These are phyloP conservation scores for Rhizopogon vesiculosus DNA, from an alignment of 768 basidiomycete genomes.

Conservation along the genomic window DNA sequence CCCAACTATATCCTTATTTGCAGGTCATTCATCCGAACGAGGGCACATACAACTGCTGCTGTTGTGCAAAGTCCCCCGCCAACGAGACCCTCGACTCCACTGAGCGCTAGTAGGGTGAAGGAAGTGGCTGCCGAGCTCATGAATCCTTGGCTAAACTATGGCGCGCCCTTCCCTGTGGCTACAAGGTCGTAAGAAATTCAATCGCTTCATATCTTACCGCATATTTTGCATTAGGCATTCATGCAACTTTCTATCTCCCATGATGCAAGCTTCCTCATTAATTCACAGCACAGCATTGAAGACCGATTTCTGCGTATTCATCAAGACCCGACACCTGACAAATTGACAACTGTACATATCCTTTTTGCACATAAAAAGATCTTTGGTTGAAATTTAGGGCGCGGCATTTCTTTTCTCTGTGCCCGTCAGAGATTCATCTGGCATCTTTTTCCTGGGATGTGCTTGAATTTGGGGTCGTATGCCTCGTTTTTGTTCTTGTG, in stretches of 20 bases:
- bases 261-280: background rate
- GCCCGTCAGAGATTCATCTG: too few species aligned
- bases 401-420: too few species aligned
- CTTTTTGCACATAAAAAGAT: too few species aligned
- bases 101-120: constrained; percentile 62
- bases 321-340: background rate
- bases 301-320: background rate
- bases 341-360: background rate
- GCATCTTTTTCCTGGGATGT: too few species aligned
- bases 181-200: background rate
- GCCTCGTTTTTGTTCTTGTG: too few species aligned
- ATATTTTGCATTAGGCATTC: background rate
- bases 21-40: constrained; percentile 31
- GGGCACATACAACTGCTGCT: constrained; percentile 30
- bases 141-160: constrained; percentile 1
- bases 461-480: too few species aligned
- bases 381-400: too few species aligned
- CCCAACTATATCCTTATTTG: background rate
- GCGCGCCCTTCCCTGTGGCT: background rate
- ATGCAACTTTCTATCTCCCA: background rate
- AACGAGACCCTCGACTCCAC: constrained; percentile 12
- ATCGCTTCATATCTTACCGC: background rate
- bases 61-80: constrained; percentile 9
- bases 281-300: background rate
- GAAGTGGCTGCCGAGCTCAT: constrained; percentile 51